Base-by-base conservation (phyloP, 345 rosid species). In the Eucalyptus fibrosa region DNA sequence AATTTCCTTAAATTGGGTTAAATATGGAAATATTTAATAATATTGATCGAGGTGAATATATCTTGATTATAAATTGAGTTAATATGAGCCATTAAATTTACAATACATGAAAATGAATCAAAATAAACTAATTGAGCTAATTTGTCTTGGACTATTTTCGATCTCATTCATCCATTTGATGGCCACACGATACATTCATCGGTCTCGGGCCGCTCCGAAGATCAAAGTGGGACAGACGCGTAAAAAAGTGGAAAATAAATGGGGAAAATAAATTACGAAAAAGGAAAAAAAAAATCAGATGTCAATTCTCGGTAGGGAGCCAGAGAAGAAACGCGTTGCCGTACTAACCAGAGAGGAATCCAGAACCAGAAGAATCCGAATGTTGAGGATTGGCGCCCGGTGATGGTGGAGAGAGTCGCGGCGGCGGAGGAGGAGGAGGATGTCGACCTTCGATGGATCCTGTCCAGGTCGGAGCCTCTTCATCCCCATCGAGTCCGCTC, bases 371-470 rank as follows among this genome's bases (percentile, higher is more conserved):
- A 83, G 87, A 45, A 45, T 42, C 32, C 32, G 12, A 69, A 81
- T 26, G 3, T 44, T 60, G 69, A 60, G 69, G 32, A 26, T 60
- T 13, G n/a, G 69, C 69, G 32, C 69, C 69, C 32, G 69, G 42
- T 49, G 24, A 83, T 53, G 87, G 87, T 65, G 62, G 62, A 51
- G 87, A 55, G 77, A 80, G 50, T 47, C 50, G 50, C 12, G 45
- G 55, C 55, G 82, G 45, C 24, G 50, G 89, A 67, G 40, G 62
- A 89, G 86, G 97, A 96, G 97, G 95, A 90, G 96, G 97, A 62
- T 97, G 98, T 92, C 91, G 95, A 87, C 99, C 97, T 91, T 93
- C 96, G 94, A 97, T 97, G 98, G 99, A 95, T 95, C 32, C 97
- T 97, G 90, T 90, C 95, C 90, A 92, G 97, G 87, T 97, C 98